A percentile compares a stretch with the other conserved stretches of the same genome.
Evolutionary conservation across 2,329 filamentous ascomycete genomes (phyloP).

Genomic region (Phaeosphaeria sp.): DNA sequence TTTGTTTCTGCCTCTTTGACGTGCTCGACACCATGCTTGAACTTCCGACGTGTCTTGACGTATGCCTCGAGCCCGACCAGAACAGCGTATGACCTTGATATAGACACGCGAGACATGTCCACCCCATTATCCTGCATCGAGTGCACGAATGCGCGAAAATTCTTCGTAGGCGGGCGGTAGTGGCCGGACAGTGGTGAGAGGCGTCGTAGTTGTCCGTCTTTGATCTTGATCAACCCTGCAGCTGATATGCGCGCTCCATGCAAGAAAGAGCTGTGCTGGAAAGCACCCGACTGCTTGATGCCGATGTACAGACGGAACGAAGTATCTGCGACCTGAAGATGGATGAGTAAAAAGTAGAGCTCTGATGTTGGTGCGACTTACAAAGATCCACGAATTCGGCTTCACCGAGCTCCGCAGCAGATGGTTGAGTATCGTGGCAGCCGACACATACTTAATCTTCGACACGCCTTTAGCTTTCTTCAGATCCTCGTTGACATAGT

Average conservation of each 20-base stretch:
- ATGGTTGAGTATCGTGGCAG: slow-evolving; percentile 78
- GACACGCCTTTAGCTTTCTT: slow-evolving; percentile 66
- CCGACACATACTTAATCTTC: slow-evolving; percentile 71
- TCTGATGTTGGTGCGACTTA: slow-evolving; percentile 32
- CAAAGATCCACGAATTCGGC: slow-evolving; percentile 94
- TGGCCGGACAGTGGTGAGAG: slow-evolving; percentile 76
- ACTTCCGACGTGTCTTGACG: slow-evolving; percentile 69
- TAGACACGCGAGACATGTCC: slow-evolving; percentile 79
- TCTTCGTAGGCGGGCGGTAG: slow-evolving; percentile 82
- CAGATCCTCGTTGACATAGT: slow-evolving; percentile 70
- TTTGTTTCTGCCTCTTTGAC: slow-evolving; percentile 64
- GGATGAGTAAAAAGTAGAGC: neutral
- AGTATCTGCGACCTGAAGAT: slow-evolving; percentile 71
- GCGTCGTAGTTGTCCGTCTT: slow-evolving; percentile 76
- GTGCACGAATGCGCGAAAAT: slow-evolving; percentile 82
- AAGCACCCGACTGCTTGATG: slow-evolving; percentile 86
- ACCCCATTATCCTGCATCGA: slow-evolving; percentile 75
- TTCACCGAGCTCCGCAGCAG: slow-evolving; percentile 79
- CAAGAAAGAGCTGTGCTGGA: slow-evolving; percentile 90
- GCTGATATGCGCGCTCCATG: slow-evolving; percentile 82
- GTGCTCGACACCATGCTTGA: slow-evolving; percentile 63
- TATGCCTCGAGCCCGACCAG: slow-evolving; percentile 85
- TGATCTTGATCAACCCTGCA: slow-evolving; percentile 85
- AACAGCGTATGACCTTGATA: slow-evolving; percentile 82
- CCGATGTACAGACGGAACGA: slow-evolving; percentile 86